phyloP scores from a whole-genome alignment of 1,139 yeast species.

The Geotrichum siamense region DNA sequence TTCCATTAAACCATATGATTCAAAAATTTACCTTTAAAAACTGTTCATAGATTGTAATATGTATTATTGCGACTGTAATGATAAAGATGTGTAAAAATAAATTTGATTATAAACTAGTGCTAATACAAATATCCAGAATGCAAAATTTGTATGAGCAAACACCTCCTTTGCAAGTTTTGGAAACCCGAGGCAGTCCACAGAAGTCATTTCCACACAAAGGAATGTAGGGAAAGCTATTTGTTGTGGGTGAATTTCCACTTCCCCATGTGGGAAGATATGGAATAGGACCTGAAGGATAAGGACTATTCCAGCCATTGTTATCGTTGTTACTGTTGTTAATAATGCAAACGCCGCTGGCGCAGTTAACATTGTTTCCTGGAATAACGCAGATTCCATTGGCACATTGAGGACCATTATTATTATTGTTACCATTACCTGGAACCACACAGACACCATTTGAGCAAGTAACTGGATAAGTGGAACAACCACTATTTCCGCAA shows the following conservation, averaged over 20 bases:
- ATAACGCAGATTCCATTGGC: too few species aligned
- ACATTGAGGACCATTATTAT: too few species aligned
- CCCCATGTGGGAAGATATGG: neutral
- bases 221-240: neutral
- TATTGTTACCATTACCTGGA: too few species aligned
- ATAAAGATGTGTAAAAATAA: too few species aligned
- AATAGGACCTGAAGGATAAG: neutral
- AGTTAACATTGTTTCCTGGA: too few species aligned
- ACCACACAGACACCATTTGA: neutral
- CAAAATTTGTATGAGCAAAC: slow-evolving; percentile 1
- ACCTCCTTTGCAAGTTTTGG: neutral
- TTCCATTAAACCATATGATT: too few species aligned
- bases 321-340: neutral
- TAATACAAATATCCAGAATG: slow-evolving; percentile 1
- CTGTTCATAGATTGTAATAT: neutral
- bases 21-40: neutral
- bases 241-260: neutral
- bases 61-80: neutral
- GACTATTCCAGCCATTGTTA: too few species aligned
- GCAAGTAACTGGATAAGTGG: neutral
- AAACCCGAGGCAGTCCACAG: neutral
- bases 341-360: neutral
- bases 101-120: neutral
- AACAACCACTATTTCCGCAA: neutral
- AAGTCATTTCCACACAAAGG: neutral